A percentile compares a stretch with the other conserved stretches of the same genome.
Conservation (phyloP, 495 filamentous ascomycete species). For the Penicillium roqueforti region DNA sequence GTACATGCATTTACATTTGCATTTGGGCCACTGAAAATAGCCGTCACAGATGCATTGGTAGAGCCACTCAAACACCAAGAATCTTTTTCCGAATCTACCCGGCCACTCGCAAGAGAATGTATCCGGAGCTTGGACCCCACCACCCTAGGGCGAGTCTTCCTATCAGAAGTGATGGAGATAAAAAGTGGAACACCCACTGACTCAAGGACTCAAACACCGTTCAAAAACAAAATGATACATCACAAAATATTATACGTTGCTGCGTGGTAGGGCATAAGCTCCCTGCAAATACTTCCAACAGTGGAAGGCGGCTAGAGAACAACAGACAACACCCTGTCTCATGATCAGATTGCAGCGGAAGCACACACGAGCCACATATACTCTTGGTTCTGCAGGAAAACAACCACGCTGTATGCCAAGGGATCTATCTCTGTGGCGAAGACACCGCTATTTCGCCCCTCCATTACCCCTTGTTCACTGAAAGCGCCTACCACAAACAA, state of each 20-base stretch:
- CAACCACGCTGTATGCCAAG: slow-evolving; percentile 21
- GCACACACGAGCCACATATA: slow-evolving; percentile 15
- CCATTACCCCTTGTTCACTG: slow-evolving; percentile 2
- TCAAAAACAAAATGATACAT: slow-evolving; percentile 3
- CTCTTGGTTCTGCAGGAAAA: slow-evolving; percentile 19
- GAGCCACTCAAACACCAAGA: slow-evolving; percentile 2
- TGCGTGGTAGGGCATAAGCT: background rate
- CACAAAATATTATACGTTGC: background rate
- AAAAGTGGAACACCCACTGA: slow-evolving; percentile 10
- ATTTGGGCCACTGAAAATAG: slow-evolving; percentile 13
- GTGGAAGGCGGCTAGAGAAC: background rate
- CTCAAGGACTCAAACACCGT: background rate
- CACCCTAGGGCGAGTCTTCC: slow-evolving; percentile 8
- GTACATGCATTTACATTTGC: slow-evolving; percentile 13
- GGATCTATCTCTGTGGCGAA: slow-evolving; percentile 16
- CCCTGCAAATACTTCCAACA: background rate
- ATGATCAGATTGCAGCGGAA: slow-evolving; percentile 6
- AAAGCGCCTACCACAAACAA: slow-evolving; percentile 7
- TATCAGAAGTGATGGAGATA: slow-evolving; percentile 20
- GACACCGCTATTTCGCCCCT: slow-evolving; percentile 29
- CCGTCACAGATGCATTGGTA: slow-evolving; percentile 15
- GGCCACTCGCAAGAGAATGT: slow-evolving; percentile 6
- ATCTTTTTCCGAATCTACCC: slow-evolving; percentile 11
- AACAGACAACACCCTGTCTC: background rate
- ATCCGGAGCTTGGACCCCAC: slow-evolving; percentile 20